Evolutionary conservation across 2,329 filamentous ascomycete species (phyloP).

Genomic region (Arthrobotrys sphaeroides): DNA sequence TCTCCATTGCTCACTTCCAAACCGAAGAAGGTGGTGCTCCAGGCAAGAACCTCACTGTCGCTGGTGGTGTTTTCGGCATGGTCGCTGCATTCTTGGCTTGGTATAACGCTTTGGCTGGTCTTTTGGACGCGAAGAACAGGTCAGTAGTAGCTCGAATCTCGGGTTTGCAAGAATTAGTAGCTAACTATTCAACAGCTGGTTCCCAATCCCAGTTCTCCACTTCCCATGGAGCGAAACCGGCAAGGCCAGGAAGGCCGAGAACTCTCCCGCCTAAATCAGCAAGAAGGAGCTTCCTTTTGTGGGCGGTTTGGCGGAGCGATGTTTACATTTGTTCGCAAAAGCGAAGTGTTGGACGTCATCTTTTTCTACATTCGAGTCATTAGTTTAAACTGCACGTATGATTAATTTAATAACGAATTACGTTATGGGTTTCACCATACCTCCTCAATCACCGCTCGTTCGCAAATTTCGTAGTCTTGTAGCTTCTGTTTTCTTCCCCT

Average conservation of each 20-base stretch:
- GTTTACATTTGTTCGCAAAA: slow-evolving; percentile 8
- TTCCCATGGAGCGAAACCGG: slow-evolving; percentile 61
- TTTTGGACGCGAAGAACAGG: slow-evolving; percentile 71
- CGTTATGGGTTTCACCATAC: slow-evolving; percentile 18
- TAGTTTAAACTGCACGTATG: slow-evolving; percentile 30
- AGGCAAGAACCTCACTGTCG: slow-evolving; percentile 69
- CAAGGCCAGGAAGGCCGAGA: slow-evolving; percentile 53
- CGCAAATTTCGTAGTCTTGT: slow-evolving; percentile 13
- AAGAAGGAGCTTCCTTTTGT: background rate
- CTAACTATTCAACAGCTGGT: slow-evolving; percentile 43
- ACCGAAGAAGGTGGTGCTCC: slow-evolving; percentile 63
- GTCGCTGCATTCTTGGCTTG: slow-evolving; percentile 82
- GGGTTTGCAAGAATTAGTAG: background rate
- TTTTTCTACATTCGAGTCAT: slow-evolving; percentile 27
- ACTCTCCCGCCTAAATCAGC: slow-evolving; percentile 28
- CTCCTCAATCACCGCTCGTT: background rate
- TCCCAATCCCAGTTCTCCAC: slow-evolving; percentile 57
- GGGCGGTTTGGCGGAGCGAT: slow-evolving; percentile 13
- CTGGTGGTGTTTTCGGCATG: slow-evolving; percentile 82
- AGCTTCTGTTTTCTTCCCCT: background rate
- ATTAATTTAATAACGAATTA: slow-evolving; percentile 45
- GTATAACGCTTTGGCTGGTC: slow-evolving; percentile 86
- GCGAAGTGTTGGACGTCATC: slow-evolving; percentile 1
- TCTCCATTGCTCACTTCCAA: slow-evolving; percentile 72
- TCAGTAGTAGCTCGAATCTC: slow-evolving; percentile 40